Base-by-base conservation (phyloP, 1,284 basidiomycete species). In the Leccinum glutinopallens region DNA sequence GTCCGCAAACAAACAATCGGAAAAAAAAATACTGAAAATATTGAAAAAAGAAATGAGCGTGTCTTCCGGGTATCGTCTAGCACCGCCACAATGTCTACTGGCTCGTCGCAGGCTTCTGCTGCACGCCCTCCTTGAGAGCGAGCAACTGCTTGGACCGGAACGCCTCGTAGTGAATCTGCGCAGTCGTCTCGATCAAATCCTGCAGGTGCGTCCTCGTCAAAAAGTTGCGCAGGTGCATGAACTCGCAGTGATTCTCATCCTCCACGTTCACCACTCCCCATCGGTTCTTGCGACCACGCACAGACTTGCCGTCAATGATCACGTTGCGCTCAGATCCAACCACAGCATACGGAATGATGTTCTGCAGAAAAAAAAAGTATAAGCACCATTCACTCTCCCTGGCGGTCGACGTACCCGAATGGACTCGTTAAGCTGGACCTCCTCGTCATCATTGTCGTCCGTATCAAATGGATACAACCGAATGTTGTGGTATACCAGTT, bases 191-290 rank as follows among this genome's bases (percentile, higher is more conserved):
- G 77, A 99, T 98, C 72, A 99, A 81, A 77, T 99, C 97, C 80
- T 99, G 97, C 73, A 99, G 81, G 80, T 99, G 97, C 37, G 97
- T 97, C 79, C 96, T 85, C 3, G 93, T 96, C 69, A 98, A 84
- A 85, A 98, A 98, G 87, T 99, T 97, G 72, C 97, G 87, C 68
- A 99, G 84, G 79, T 98, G 94, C 73, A 96, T 87, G 80, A 99
- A 99, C 81, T 99, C 97, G 89, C 97, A 99, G 82, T 99, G 97
- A 68, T 84, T 86, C 80, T 95, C 92, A 76, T 97, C 93, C 79
- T 99, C 97, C 66, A 98, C 96, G 75, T 98, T 98, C 77, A 99
- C 94, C 15, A 98, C 93, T 60, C 97, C 97, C 92, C 96, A 98
- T 62, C 96, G 90, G 82, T 96, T 98, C 86, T 96, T 97, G 74